Percentiles rank a stretch among this genome's conserved stretches.
phyloP scores from a whole-genome alignment of 2,329 filamentous ascomycete species.

The Cryphonectria japonica region DNA sequence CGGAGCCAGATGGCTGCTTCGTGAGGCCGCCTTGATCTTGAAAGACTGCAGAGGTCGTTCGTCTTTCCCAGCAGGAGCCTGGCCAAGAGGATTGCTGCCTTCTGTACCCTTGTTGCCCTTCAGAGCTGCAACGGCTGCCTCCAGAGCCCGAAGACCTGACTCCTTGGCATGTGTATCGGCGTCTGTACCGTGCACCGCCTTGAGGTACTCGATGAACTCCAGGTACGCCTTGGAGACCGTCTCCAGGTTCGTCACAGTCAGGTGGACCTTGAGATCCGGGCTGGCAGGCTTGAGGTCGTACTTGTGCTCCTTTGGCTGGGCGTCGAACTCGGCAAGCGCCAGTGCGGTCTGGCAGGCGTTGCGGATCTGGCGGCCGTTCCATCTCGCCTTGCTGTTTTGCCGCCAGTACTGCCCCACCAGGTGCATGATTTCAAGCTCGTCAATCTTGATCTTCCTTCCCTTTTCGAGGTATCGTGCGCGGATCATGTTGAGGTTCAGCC shows the following conservation, averaged over 20 bases:
- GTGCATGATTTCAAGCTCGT: background rate
- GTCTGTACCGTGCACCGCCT: constrained; percentile 16
- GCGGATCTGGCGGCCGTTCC: constrained; percentile 28
- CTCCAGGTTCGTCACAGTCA: constrained; percentile 5
- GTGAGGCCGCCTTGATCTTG: background rate
- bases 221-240: constrained; percentile 12
- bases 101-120: no score
- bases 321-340: constrained; percentile 20
- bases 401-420: background rate
- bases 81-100: no score
- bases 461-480: background rate
- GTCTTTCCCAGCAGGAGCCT: background rate
- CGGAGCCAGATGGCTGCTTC: background rate
- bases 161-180: constrained; percentile 11
- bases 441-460: background rate
- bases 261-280: background rate
- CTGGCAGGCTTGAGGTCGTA: constrained; percentile 6
- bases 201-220: constrained; percentile 20
- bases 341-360: constrained; percentile 25
- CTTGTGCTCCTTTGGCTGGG: constrained; percentile 13
- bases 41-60: background rate
- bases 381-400: background rate
- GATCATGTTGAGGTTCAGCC: constrained; percentile 35
- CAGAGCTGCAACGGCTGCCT: background rate
- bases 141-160: constrained; percentile 8